These are phyloP conservation scores for Tylopilus rubrobrunneus DNA, from an alignment of 768 basidiomycete genomes.

Conservation along the genomic window DNA sequence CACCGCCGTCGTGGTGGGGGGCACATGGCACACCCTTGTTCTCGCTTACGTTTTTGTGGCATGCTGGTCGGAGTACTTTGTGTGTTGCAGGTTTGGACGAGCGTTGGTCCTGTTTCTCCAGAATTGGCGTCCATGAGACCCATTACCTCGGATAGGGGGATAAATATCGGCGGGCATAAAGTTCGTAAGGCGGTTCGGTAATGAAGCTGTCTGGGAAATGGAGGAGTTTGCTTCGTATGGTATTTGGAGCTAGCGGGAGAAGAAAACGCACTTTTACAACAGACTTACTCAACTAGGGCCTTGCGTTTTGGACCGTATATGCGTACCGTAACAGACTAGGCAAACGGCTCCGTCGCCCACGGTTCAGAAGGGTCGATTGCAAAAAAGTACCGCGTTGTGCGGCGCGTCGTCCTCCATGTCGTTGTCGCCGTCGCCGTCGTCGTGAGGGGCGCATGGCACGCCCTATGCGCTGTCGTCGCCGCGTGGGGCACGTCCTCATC, in stretches of 20 bases:
- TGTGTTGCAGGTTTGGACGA: conserved; percentile 10
- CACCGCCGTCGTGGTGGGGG: too few relatives aligned
- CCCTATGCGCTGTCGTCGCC: too few relatives aligned
- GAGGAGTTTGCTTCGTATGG: neutral
- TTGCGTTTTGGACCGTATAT: neutral
- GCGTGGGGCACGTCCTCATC: too few relatives aligned
- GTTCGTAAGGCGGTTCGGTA: conserved; percentile 14
- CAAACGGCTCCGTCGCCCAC: conserved; percentile 24
- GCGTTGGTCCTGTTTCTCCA: neutral
- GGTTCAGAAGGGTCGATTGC: conserved; percentile 25
- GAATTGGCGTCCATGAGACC: neutral
- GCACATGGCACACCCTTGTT: too few relatives aligned
- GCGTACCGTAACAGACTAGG: conserved; percentile 29
- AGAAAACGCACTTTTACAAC: too few relatives aligned
- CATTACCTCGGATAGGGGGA: neutral
- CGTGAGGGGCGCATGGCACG: too few relatives aligned
- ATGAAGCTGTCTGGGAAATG: conserved; percentile 16
- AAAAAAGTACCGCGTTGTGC: conserved; percentile 31
- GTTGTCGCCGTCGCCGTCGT: too few relatives aligned
- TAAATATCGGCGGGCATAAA: neutral
- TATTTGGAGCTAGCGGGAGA: neutral
- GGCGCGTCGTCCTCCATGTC: too few relatives aligned
- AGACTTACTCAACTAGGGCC: neutral
- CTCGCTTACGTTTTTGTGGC: conserved; percentile 26
- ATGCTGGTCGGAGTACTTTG: conserved; percentile 25